A percentile compares a stretch with the other conserved stretches of the same genome.
phyloP scores from a whole-genome alignment of 2,329 filamentous ascomycete genomes.

The Arthrobotrys sinensis region DNA sequence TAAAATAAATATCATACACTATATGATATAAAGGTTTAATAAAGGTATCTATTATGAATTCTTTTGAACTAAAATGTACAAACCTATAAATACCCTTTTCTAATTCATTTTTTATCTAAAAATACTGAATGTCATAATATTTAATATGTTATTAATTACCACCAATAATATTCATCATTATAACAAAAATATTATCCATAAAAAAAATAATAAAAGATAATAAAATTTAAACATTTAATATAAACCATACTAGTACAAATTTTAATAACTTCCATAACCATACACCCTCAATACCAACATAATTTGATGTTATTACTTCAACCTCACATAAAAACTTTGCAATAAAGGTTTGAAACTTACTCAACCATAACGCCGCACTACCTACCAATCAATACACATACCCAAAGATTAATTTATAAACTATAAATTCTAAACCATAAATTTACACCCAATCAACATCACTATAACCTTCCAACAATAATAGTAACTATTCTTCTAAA shows the following conservation, averaged over 20 bases:
- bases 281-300: not conserved
- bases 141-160: not conserved
- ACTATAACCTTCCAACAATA: not conserved
- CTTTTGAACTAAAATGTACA: no score
- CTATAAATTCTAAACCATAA: not conserved
- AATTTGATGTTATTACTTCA: not conserved
- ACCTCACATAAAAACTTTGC: not conserved
- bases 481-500: not conserved
- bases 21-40: constrained; percentile 1
- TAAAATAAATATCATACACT: not conserved
- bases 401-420: not conserved
- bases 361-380: constrained; percentile 1
- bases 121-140: not conserved
- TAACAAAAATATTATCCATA: constrained; percentile 33
- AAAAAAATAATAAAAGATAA: constrained; percentile 24
- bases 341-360: not conserved
- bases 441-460: not conserved
- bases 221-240: no score
- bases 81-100: no score
- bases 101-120: not conserved
- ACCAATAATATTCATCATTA: constrained; percentile 11
- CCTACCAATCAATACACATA: not conserved
- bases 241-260: no score
- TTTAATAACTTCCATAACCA: not conserved
- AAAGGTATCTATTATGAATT: constrained; percentile 14